phyloP scores from a whole-genome alignment of 345 rosid genomes.

The Linum trigynum region DNA sequence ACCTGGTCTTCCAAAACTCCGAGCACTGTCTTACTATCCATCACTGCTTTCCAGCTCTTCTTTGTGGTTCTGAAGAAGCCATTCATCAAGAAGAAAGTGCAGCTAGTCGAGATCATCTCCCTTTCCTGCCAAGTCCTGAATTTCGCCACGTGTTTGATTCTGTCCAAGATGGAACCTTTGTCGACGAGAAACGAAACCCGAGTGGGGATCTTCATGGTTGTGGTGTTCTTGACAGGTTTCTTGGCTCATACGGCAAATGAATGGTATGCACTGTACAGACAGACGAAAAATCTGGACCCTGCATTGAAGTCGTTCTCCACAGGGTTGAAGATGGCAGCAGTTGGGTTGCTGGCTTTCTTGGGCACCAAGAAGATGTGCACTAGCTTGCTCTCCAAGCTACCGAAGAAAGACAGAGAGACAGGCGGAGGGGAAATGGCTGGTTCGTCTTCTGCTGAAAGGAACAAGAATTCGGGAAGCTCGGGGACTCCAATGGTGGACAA shows the following conservation, averaged over 20 bases:
- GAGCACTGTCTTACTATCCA: constrained; percentile 37
- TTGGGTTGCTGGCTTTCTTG: constrained; percentile 47
- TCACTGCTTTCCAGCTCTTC: constrained; percentile 77
- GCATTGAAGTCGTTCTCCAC: constrained; percentile 33
- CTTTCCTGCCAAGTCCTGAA: constrained; percentile 49
- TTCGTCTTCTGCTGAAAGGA: constrained; percentile 32
- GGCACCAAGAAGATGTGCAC: constrained; percentile 38
- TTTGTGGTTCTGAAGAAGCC: constrained; percentile 85
- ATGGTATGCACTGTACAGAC: constrained; percentile 66
- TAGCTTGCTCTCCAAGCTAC: constrained; percentile 38
- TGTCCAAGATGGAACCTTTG: constrained; percentile 30
- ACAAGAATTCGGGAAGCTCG: constrained; percentile 32
- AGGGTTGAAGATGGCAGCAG: constrained; percentile 53
- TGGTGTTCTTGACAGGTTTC: constrained; percentile 61
- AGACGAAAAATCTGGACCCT: constrained; percentile 49
- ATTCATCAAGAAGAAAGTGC: constrained; percentile 82
- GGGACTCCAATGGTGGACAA: constrained; percentile 36
- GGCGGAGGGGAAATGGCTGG: constrained; percentile 19
- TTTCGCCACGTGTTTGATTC: constrained; percentile 42
- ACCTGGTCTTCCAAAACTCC: constrained; percentile 42
- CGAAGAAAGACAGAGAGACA: constrained; percentile 21
- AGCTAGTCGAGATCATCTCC: constrained; percentile 71
- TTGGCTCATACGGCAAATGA: constrained; percentile 45
- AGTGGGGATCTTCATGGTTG: constrained; percentile 58
- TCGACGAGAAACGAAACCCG: constrained; percentile 29